Base-by-base conservation (phyloP, 495 filamentous ascomycete species). In the Penicillium canescens region DNA sequence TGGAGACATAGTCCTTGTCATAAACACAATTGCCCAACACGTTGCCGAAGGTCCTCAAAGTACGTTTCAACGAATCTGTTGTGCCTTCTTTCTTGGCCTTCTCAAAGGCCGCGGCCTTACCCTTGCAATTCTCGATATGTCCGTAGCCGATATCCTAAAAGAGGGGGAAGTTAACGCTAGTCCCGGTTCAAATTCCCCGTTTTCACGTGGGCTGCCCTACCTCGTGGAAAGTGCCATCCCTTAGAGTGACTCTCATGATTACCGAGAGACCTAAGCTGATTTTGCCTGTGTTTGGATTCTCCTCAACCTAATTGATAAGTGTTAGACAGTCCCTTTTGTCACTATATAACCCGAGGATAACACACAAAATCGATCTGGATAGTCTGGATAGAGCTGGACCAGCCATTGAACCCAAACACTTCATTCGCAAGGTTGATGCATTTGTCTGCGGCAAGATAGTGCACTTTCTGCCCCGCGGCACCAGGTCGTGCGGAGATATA, bases 81-180 rank as follows among this genome's bases (percentile, higher is more conserved):
- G 91, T 96, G 5, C 89, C 95, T 73, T 98, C 92, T 66, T 98
- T 98, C 74, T 97, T 98, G 1, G 93, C 91, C 68, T 98, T 98
- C 68, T 98, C 93, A 61, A 96, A 97, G 2, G 91, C 93, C 6
- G 89, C 84, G 0, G 91, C 93, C 73, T 98, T 98, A 23, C 87
- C 86, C 71, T 95, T 96, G 71, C 85, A 89, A 58, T 98, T 98
- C 67, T 97, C 93, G 46, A 94, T 95, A 54, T 92, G 85, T 3
- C 95, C 94, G 59, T 97, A 98, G 2, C 94, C 94, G 46, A 98
- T 85, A 68, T 99, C 94, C 84, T 88, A 42, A 11, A 45, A 53
- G 31, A 37, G 13, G 18, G 24, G 10, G 1, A 11, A 13, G 24
- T 62, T 37, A 65, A 28, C 24, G 42, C 23, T 42, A 13, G 5